Evolutionary conservation across 768 basidiomycete genomes (phyloP).

Genomic region (Crepidotus variabilis): DNA sequence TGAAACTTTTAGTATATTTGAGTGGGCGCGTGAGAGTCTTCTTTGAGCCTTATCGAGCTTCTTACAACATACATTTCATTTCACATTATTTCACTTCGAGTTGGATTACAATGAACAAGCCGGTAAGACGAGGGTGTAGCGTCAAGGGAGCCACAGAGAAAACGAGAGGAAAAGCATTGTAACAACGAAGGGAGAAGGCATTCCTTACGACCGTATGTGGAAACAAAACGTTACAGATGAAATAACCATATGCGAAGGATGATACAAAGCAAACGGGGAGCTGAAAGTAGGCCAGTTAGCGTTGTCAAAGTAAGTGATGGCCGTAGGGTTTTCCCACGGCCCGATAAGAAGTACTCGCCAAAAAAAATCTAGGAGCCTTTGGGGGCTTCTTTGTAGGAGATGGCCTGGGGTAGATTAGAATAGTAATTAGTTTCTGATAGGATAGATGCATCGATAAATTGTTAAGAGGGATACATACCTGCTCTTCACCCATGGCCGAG

Average conservation of each 20-base stretch:
- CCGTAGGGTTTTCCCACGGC: neutral
- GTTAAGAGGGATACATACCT: conserved; percentile 33
- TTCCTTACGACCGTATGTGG: neutral
- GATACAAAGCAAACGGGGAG: neutral
- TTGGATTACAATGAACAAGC: no score
- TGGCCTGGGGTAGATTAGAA: conserved; percentile 41
- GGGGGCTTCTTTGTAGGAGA: conserved; percentile 88
- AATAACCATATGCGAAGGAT: neutral
- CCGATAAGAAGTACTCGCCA: neutral
- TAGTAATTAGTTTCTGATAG: neutral
- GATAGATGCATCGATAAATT: neutral
- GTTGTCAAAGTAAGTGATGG: neutral
- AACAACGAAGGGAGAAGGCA: neutral
- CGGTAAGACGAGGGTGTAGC: no score
- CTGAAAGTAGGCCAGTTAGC: neutral
- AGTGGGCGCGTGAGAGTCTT: no score
- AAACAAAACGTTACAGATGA: neutral
- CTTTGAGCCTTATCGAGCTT: no score
- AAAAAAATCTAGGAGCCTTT: conserved; percentile 38
- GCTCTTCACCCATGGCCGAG: conserved; percentile 91
- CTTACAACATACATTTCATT: no score
- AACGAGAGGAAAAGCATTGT: neutral
- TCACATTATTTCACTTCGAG: no score
- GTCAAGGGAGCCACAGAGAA: neutral
- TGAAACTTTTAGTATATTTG: no score